A percentile compares a stretch with the other conserved stretches of the same genome.
These are phyloP conservation scores for Inosperma sp. DNA, from an alignment of 768 basidiomycete genomes.

Conservation along the genomic window DNA sequence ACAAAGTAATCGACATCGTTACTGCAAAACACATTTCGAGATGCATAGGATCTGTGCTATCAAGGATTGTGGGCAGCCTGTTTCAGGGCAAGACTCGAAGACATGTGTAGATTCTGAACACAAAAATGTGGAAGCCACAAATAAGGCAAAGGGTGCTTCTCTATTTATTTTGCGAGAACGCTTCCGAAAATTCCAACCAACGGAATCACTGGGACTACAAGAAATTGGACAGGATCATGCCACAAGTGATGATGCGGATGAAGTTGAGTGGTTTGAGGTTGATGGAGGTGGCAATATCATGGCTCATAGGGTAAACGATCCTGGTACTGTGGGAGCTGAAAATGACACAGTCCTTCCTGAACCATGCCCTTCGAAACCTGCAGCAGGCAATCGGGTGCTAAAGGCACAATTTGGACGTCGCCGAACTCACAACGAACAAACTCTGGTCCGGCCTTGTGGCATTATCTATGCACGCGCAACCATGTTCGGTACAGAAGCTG, in stretches of 20 bases:
- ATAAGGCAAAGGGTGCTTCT: background rate
- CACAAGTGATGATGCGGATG: constrained; percentile 6
- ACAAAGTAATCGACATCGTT: constrained; percentile 14
- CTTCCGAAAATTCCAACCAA: background rate
- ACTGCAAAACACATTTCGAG: constrained; percentile 9
- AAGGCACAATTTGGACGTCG: background rate
- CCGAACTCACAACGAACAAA: too few relatives aligned
- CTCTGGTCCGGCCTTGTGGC: too few relatives aligned
- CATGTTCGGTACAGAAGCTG: too few relatives aligned
- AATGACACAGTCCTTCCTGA: background rate
- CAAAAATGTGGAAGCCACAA: constrained; percentile 9
- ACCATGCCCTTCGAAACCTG: background rate
- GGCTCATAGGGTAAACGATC: background rate
- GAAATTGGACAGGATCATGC: too few relatives aligned
- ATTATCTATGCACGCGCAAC: too few relatives aligned
- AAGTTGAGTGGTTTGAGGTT: background rate
- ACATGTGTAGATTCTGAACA: constrained; percentile 3
- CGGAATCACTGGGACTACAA: background rate
- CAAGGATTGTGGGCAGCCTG: background rate
- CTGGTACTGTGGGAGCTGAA: background rate
- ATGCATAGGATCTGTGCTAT: constrained; percentile 14
- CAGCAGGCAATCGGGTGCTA: background rate
- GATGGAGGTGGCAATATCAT: background rate
- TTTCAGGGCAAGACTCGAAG: background rate
- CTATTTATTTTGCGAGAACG: constrained; percentile 6